Conservation (phyloP, 306 rosid genomes). For the Abrus precatorius region DNA sequence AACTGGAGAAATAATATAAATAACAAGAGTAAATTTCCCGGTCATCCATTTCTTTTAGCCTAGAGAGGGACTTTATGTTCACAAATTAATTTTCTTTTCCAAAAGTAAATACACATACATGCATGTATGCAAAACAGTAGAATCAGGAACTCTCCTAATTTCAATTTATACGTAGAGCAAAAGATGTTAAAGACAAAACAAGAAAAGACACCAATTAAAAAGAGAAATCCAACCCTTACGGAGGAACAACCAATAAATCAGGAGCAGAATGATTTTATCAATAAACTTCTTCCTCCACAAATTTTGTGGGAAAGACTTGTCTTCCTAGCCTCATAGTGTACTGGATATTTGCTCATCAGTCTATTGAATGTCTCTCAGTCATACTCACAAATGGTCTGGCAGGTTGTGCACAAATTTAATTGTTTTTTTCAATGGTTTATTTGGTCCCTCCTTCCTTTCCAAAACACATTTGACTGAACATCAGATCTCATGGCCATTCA, state of each 20-base stretch:
- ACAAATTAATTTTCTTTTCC: neutral
- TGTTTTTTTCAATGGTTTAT: neutral
- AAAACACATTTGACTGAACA: conserved; percentile 21
- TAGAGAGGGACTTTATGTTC: conserved; percentile 23
- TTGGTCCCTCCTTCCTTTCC: conserved; percentile 7
- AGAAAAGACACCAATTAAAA: neutral
- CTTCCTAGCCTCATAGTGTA: neutral
- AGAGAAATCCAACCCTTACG: conserved; percentile 32
- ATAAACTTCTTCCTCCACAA: conserved; percentile 13
- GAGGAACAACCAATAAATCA: conserved; percentile 18
- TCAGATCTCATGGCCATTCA: conserved; percentile 31
- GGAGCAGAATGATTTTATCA: conserved; percentile 1
- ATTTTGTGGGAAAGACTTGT: conserved; percentile 20
- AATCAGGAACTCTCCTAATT: neutral
- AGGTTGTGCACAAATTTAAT: neutral
- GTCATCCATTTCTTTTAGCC: conserved; percentile 25
- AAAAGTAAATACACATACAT: conserved; percentile 1
- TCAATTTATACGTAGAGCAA: neutral
- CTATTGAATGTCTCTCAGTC: neutral
- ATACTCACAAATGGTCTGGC: neutral
- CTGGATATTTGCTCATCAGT: neutral
- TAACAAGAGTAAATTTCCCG: neutral
- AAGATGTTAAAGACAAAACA: neutral
- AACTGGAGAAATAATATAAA: conserved; percentile 24
- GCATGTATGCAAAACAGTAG: neutral